Conservation (phyloP, 148 eudicot species). For the Vaccinium darrowii region DNA sequence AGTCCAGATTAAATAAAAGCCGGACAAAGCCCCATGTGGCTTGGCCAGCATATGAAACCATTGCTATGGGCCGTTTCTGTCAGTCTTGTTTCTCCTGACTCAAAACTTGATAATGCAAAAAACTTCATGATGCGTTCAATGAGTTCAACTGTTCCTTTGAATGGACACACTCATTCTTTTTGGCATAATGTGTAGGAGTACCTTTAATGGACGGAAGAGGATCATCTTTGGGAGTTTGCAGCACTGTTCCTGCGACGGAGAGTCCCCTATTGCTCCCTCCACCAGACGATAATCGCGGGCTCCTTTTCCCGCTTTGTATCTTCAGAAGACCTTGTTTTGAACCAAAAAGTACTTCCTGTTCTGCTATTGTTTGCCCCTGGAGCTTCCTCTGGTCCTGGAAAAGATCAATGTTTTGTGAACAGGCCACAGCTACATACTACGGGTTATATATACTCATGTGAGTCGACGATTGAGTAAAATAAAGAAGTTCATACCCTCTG, state of each 20-base stretch:
- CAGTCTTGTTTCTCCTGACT: no score
- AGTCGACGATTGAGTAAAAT: background rate
- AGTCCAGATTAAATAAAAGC: background rate
- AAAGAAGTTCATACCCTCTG: conserved; percentile 57
- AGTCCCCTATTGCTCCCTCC: conserved; percentile 55
- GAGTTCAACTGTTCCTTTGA: conserved; percentile 18
- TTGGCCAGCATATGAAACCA: background rate
- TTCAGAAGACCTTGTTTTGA: conserved; percentile 87
- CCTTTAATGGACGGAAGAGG: conserved; percentile 46
- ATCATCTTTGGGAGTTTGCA: conserved; percentile 55
- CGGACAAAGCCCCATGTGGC: background rate
- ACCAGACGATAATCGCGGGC: conserved; percentile 52
- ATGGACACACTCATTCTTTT: conserved; percentile 33
- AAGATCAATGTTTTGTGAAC: background rate
- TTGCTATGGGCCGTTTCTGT: background rate
- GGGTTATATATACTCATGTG: background rate
- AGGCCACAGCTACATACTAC: background rate
- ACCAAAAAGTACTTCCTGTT: conserved; percentile 76
- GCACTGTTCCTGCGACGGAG: conserved; percentile 48
- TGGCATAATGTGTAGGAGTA: conserved; percentile 56
- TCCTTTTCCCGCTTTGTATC: conserved; percentile 58
- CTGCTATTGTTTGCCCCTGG: conserved; percentile 78
- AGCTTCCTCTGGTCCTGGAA: conserved; percentile 89
- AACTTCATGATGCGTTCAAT: no score
- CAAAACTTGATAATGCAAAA: no score